phyloP scores from a whole-genome alignment of 2,329 filamentous ascomycete genomes.

The Metarhizium robertsii region DNA sequence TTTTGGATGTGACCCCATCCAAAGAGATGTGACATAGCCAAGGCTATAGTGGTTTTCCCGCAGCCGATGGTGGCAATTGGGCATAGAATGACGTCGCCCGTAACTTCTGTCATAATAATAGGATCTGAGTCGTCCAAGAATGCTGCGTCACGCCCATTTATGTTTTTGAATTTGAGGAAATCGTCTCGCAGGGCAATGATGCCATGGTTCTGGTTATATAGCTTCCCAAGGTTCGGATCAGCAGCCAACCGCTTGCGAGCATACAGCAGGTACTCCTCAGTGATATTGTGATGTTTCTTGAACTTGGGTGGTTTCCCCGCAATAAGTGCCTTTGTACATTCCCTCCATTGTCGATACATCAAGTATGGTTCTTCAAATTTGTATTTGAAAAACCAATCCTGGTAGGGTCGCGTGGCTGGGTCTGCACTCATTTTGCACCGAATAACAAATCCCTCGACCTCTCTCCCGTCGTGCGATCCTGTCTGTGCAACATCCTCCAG shows the following conservation, averaged over 20 bases:
- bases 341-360: constrained; percentile 98
- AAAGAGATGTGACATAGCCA: constrained; percentile 75
- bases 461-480: constrained; percentile 79
- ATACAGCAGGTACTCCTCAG: constrained; percentile 80
- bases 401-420: constrained; percentile 43
- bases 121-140: constrained; percentile 51
- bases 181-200: constrained; percentile 88
- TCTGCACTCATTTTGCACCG: constrained; percentile 65
- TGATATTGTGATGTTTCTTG: constrained; percentile 84
- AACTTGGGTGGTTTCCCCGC: constrained; percentile 61
- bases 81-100: constrained; percentile 67
- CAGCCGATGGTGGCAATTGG: constrained; percentile 92
- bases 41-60: constrained; percentile 87
- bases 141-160: constrained; percentile 85
- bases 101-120: constrained; percentile 43
- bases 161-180: constrained; percentile 72
- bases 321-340: constrained; percentile 89
- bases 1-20: constrained; percentile 93
- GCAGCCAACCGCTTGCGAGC: constrained; percentile 63
- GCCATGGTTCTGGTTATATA: constrained; percentile 82
- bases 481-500: constrained; percentile 79
- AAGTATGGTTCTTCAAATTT: constrained; percentile 99
- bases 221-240: constrained; percentile 57
- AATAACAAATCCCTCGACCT: constrained; percentile 95
- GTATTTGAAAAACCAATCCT: constrained; percentile 99